Conservation (phyloP, 139 green algal genomes). For the Chlorella sp. region DNA sequence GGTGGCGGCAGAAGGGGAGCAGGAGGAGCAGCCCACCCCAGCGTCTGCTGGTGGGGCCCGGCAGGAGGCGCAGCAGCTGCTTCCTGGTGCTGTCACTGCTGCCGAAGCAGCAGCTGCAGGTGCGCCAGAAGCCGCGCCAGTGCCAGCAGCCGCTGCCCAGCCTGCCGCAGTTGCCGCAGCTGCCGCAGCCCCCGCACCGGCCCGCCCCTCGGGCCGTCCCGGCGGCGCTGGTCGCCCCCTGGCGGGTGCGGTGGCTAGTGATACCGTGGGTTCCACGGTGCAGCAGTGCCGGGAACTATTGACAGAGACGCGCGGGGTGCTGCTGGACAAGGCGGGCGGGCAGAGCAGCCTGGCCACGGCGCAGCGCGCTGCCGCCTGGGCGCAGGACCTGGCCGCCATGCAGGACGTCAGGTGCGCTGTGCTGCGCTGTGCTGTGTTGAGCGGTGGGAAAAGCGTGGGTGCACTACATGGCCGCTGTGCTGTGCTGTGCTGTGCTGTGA, state of each 20-base stretch:
- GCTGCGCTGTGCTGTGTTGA: not conserved
- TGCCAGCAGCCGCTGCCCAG: not conserved
- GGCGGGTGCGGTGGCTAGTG: not conserved
- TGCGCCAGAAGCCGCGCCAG: too few species aligned
- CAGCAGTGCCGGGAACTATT: not conserved
- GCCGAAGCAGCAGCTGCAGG: not conserved
- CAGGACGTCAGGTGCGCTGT: not conserved
- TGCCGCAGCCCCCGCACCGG: not conserved
- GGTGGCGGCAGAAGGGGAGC: not conserved
- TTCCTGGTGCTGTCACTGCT: not conserved
- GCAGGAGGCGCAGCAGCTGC: not conserved
- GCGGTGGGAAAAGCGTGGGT: too few species aligned
- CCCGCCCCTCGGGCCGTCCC: not conserved
- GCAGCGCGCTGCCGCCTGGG: not conserved
- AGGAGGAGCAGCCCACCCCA: not conserved
- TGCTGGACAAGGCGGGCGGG: not conserved
- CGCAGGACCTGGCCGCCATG: not conserved
- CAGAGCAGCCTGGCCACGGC: slow-evolving; percentile 15
- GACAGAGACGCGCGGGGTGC: not conserved
- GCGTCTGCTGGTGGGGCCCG: not conserved
- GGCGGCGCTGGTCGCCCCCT: not conserved
- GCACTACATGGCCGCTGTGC: too few species aligned
- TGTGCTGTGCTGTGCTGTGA: not conserved
- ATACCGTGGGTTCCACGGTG: slow-evolving; percentile 5
- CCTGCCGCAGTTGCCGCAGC: not conserved